phyloP scores from a whole-genome alignment of 2,329 filamentous ascomycete species.

The Epichloe elymi region DNA sequence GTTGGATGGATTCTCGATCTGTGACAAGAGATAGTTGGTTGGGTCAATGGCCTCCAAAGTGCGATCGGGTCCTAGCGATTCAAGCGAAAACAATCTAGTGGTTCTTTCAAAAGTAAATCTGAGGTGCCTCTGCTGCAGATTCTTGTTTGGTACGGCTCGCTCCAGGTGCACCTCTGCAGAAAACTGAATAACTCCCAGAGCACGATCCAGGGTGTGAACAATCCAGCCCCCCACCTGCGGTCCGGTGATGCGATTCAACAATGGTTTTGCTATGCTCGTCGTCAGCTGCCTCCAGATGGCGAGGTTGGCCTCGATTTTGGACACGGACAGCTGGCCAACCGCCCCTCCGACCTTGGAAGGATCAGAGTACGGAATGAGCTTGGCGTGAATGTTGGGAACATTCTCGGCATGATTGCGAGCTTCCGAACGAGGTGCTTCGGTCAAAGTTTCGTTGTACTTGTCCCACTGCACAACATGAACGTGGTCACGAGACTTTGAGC shows the following conservation, averaged over 20 bases:
- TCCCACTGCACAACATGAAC: conserved; percentile 43
- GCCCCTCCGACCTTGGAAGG: conserved; percentile 15
- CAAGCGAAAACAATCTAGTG: conserved; percentile 28
- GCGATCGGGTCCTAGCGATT: conserved; percentile 22
- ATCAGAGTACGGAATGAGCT: conserved; percentile 33
- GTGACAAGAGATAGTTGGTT: conserved; percentile 30
- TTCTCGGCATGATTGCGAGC: conserved; percentile 29
- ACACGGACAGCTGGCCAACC: conserved; percentile 9
- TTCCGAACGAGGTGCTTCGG: conserved; percentile 33
- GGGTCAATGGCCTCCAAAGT: conserved; percentile 35
- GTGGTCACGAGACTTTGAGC: conserved; percentile 16
- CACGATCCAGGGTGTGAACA: conserved; percentile 39
- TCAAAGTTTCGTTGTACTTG: conserved; percentile 38
- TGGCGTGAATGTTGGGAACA: conserved; percentile 24
- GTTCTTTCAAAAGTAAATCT: conserved; percentile 33
- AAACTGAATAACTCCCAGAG: conserved; percentile 28
- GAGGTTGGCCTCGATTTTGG: conserved; percentile 12
- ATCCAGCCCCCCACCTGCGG: conserved; percentile 32
- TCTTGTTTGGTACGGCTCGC: conserved; percentile 20
- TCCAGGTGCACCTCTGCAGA: conserved; percentile 27
- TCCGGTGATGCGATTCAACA: conserved; percentile 36
- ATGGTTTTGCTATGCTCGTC: conserved; percentile 28
- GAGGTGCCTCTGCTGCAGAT: conserved; percentile 27
- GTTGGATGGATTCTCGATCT: conserved; percentile 20
- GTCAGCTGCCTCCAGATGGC: conserved; percentile 41